phyloP scores from a whole-genome alignment of 2,329 filamentous ascomycete genomes.

The Cercospora zeae-maydis region DNA sequence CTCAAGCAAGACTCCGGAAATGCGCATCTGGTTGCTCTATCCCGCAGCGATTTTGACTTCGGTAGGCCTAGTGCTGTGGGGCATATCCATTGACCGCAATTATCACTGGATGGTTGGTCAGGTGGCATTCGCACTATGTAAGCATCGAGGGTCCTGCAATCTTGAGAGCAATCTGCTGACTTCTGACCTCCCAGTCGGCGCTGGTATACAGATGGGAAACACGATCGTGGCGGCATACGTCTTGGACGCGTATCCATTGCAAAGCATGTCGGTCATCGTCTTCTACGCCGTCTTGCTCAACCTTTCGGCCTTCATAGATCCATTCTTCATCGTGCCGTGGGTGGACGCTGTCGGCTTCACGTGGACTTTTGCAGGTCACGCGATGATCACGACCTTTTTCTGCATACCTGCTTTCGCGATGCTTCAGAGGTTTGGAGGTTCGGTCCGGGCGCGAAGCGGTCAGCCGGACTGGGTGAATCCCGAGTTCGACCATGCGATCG shows the following conservation, averaged over 20 bases:
- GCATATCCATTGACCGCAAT: constrained; percentile 17
- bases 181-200: constrained; percentile 9
- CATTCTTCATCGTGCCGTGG: constrained; percentile 23
- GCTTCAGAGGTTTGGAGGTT: constrained; percentile 17
- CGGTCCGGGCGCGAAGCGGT: constrained; percentile 12
- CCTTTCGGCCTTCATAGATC: constrained; percentile 20
- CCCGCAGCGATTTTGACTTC: constrained; percentile 17
- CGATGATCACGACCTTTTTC: constrained; percentile 20
- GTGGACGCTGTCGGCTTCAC: constrained; percentile 20
- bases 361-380: constrained; percentile 22
- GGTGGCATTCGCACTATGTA: constrained; percentile 20
- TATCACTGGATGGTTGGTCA: constrained; percentile 25
- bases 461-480: constrained; percentile 20
- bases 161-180: constrained; percentile 6
- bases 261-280: constrained; percentile 23
- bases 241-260: constrained; percentile 20
- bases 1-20: constrained; percentile 17
- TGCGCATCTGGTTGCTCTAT: constrained; percentile 22
- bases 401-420: constrained; percentile 20
- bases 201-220: constrained; percentile 23
- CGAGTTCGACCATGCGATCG: constrained; percentile 19
- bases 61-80: constrained; percentile 19
- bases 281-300: constrained; percentile 24
- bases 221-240: constrained; percentile 21
- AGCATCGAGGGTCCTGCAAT: background rate